Evolutionary conservation across 2,329 filamentous ascomycete genomes (phyloP).

Genomic region (Corynespora cassiicola): DNA sequence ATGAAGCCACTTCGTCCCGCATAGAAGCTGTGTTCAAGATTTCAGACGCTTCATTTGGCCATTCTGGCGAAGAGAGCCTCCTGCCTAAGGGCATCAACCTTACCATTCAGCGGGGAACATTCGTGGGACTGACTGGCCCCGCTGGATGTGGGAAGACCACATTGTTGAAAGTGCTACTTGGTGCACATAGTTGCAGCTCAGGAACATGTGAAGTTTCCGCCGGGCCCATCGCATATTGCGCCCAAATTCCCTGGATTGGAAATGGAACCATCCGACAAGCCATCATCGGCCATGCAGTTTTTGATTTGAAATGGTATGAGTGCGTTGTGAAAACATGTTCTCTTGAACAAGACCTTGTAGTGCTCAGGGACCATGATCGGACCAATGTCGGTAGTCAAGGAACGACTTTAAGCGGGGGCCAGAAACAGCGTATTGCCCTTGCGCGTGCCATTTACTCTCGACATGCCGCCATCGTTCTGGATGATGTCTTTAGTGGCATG

Average conservation of each 20-base stretch:
- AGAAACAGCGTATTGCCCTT: slow-evolving; percentile 55
- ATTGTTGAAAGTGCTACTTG: slow-evolving; percentile 30
- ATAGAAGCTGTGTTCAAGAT: slow-evolving; percentile 26
- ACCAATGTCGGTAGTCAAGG: slow-evolving; percentile 57
- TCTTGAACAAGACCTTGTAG: slow-evolving; percentile 18
- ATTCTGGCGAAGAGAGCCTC: slow-evolving; percentile 27
- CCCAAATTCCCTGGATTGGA: slow-evolving; percentile 34
- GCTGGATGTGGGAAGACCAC: slow-evolving; percentile 38
- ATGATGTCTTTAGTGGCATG: slow-evolving; percentile 56
- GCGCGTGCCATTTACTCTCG: slow-evolving; percentile 58
- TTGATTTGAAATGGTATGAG: slow-evolving; percentile 31
- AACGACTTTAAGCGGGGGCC: slow-evolving; percentile 55
- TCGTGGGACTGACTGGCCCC: slow-evolving; percentile 18
- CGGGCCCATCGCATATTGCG: slow-evolving; percentile 24
- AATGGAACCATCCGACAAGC: slow-evolving; percentile 33
- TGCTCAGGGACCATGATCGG: slow-evolving; percentile 22
- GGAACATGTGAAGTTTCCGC: slow-evolving; percentile 13
- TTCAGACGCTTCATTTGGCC: background rate
- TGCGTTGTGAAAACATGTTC: slow-evolving; percentile 25
- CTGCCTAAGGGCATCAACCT: slow-evolving; percentile 8
- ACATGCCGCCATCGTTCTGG: slow-evolving; percentile 50
- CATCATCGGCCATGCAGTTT: slow-evolving; percentile 24
- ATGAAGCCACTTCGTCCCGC: too few relatives aligned
- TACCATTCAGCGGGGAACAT: slow-evolving; percentile 3
- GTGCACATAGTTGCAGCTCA: slow-evolving; percentile 11